Conservation (phyloP, 192 early-diverging fungal species). For the Podila horticola region DNA sequence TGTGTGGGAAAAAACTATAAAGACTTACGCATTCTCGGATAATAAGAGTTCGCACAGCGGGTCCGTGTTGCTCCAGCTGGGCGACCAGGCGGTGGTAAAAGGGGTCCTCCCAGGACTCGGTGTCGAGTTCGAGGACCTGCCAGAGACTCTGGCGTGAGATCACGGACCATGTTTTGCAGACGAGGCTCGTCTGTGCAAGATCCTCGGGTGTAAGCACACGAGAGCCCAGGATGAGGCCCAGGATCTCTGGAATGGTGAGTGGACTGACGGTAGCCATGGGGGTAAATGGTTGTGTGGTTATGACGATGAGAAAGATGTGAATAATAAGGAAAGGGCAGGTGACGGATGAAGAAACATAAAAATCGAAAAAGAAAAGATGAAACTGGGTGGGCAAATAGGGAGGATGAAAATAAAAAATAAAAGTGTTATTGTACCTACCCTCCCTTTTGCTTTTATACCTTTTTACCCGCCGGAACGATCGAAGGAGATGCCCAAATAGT, state of each 20-base stretch:
- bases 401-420: not conserved
- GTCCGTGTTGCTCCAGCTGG: conserved; percentile 19
- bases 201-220: conserved; percentile 5
- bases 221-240: conserved; percentile 14
- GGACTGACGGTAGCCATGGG: not conserved
- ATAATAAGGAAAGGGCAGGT: no score
- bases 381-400: no score
- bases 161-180: conserved; percentile 15
- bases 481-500: no score
- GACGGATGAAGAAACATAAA: no score
- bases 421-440: no score
- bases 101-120: conserved; percentile 32
- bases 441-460: no score
- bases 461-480: no score
- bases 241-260: conserved; percentile 29
- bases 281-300: no score
- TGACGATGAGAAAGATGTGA: not conserved
- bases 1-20: not conserved
- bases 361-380: no score
- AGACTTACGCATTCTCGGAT: conserved; percentile 42
- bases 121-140: conserved; percentile 23
- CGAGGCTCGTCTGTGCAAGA: conserved; percentile 13
- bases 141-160: conserved; percentile 14
- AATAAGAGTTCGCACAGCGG: conserved; percentile 10
- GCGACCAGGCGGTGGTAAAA: conserved; percentile 8